These are phyloP conservation scores for Tricholoma matsutake DNA, from an alignment of 768 basidiomycete species.

Conservation along the genomic window DNA sequence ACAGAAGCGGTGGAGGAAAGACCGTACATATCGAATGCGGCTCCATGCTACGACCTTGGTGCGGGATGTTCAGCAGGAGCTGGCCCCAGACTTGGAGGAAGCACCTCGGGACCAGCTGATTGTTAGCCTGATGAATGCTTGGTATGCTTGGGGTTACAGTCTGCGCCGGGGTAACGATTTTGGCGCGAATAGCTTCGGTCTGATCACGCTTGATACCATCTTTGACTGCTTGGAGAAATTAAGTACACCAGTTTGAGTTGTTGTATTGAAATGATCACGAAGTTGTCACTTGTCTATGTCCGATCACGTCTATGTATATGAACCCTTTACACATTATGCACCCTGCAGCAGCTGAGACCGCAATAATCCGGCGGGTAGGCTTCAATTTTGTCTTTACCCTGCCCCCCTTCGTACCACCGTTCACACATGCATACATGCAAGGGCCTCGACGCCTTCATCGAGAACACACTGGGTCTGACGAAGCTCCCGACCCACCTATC, in stretches of 20 bases:
- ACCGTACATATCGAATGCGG: constrained; percentile 61
- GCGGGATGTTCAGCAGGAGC: constrained; percentile 41
- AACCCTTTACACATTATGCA: too few relatives aligned
- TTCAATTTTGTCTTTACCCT: background rate
- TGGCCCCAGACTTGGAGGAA: constrained; percentile 28
- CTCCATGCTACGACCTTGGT: constrained; percentile 53
- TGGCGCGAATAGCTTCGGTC: constrained; percentile 63
- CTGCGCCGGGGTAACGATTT: constrained; percentile 37
- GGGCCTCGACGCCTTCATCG: constrained; percentile 8
- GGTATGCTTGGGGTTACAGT: constrained; percentile 65
- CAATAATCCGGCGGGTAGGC: too few relatives aligned
- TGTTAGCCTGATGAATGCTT: constrained; percentile 47
- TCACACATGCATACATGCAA: background rate
- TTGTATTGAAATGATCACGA: too few relatives aligned
- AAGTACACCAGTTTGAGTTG: background rate
- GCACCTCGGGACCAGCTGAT: constrained; percentile 28
- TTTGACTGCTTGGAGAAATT: constrained; percentile 52
- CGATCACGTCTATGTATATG: too few relatives aligned
- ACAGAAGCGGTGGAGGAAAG: constrained; percentile 56
- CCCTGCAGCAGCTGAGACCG: too few relatives aligned
- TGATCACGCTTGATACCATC: constrained; percentile 58
- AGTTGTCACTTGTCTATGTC: too few relatives aligned
- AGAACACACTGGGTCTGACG: constrained; percentile 41
- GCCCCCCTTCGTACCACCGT: background rate
- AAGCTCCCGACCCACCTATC: constrained; percentile 55